These are phyloP conservation scores for Xylaria nigripes DNA, from an alignment of 495 filamentous ascomycete species.

Conservation along the genomic window DNA sequence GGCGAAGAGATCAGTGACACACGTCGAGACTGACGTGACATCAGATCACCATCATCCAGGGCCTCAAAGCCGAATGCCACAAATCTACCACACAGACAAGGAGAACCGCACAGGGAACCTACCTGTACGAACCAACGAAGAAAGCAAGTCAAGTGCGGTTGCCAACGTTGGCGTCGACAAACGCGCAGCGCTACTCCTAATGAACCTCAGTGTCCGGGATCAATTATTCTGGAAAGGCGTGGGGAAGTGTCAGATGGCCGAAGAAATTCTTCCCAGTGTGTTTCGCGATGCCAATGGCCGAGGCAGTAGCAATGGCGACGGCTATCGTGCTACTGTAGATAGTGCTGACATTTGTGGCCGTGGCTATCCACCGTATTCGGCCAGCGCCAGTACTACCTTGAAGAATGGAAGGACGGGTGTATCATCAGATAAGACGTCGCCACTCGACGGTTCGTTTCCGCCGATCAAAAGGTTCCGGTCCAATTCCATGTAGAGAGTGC, in stretches of 20 bases:
- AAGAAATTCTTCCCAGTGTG: not conserved
- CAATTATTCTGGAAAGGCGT: not conserved
- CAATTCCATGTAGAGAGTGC: conserved; percentile 26
- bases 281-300: not conserved
- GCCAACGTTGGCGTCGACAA: conserved; percentile 32
- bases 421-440: not conserved
- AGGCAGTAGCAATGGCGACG: not conserved
- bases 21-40: not conserved
- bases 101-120: not conserved
- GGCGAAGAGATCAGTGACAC: not conserved
- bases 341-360: not conserved
- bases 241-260: not conserved
- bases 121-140: not conserved
- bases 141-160: not conserved
- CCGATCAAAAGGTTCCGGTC: conserved; percentile 31
- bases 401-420: not conserved
- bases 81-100: not conserved
- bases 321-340: not conserved
- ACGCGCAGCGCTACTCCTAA: conserved; percentile 49
- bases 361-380: not conserved
- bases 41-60: not conserved
- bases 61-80: not conserved
- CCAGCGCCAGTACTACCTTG: not conserved
- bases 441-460: conserved; percentile 5
- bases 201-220: conserved; percentile 47